phyloP scores from a whole-genome alignment of 495 filamentous ascomycete genomes.

The Pyronema domesticum region DNA sequence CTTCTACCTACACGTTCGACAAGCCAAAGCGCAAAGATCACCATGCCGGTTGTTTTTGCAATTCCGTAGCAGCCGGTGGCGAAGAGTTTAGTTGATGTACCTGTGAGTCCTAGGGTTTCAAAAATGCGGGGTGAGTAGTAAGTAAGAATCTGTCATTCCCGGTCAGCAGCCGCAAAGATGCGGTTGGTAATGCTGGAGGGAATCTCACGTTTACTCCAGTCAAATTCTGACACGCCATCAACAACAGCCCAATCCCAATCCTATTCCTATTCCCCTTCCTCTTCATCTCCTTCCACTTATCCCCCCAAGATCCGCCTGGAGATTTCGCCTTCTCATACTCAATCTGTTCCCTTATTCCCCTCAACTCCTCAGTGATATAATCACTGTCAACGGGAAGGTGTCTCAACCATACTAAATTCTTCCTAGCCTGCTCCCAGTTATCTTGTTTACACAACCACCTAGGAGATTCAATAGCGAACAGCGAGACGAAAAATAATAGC shows the following conservation, averaged over 20 bases:
- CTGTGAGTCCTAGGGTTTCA: conserved; percentile 31
- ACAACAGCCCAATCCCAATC: conserved; percentile 19
- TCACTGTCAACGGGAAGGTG: conserved; percentile 22
- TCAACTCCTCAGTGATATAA: conserved; percentile 24
- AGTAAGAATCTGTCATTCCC: conserved; percentile 29
- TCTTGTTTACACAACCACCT: conserved; percentile 40
- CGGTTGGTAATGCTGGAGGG: not conserved
- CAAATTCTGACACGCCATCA: conserved; percentile 24
- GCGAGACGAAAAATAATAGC: conserved; percentile 32
- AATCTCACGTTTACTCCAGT: conserved; percentile 24
- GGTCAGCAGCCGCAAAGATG: too few relatives aligned
- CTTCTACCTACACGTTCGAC: conserved; percentile 13
- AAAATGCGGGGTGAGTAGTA: conserved; percentile 38
- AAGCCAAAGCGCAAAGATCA: conserved; percentile 20
- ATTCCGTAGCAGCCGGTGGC: conserved; percentile 36
- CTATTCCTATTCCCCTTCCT: conserved; percentile 20
- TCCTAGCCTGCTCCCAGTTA: conserved; percentile 33
- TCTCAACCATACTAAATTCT: conserved; percentile 29
- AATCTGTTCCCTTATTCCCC: conserved; percentile 23
- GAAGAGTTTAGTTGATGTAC: conserved; percentile 31
- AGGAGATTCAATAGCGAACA: conserved; percentile 40
- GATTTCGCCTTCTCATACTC: conserved; percentile 9
- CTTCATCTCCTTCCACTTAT: conserved; percentile 16
- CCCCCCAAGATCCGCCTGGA: conserved; percentile 4
- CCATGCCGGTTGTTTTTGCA: conserved; percentile 30